These are phyloP conservation scores for Boletales sp. DNA, from an alignment of 768 basidiomycete genomes.

Conservation along the genomic window DNA sequence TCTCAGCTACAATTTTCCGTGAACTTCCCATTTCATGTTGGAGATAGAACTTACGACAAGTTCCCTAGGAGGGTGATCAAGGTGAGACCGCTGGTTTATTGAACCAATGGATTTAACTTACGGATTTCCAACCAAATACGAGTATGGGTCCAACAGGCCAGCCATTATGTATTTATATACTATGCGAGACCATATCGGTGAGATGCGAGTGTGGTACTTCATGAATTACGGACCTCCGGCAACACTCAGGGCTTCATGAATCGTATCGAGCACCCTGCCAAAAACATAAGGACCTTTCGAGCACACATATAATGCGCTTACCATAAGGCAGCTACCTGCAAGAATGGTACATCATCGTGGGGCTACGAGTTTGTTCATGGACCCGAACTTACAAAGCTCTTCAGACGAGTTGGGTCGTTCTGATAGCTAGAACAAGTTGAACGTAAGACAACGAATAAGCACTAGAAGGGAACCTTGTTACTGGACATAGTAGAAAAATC, in stretches of 20 bases:
- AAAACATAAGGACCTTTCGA: background rate
- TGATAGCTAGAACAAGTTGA: background rate
- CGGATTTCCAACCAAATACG: background rate
- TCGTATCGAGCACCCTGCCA: conserved; percentile 8
- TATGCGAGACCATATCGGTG: background rate
- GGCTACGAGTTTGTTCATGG: too few relatives aligned
- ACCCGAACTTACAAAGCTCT: conserved; percentile 2
- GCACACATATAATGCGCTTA: background rate
- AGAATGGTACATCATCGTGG: too few relatives aligned
- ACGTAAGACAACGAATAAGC: background rate
- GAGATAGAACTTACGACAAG: conserved; percentile 1
- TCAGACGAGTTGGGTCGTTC: conserved; percentile 1
- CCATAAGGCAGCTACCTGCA: conserved; percentile 12
- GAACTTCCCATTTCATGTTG: background rate
- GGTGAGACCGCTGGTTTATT: background rate
- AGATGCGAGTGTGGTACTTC: background rate
- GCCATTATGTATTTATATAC: conserved; percentile 7
- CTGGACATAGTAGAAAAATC: conserved; percentile 10
- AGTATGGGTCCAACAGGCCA: background rate
- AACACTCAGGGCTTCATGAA: conserved; percentile 10
- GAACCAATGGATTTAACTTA: conserved; percentile 1
- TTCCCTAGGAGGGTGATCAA: conserved; percentile 1
- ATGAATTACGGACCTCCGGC: conserved; percentile 5
- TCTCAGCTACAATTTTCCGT: conserved; percentile 8
- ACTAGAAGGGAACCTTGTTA: background rate